phyloP scores from a whole-genome alignment of 371 early-diverging fungal genomes.

The Mucor irregularis region DNA sequence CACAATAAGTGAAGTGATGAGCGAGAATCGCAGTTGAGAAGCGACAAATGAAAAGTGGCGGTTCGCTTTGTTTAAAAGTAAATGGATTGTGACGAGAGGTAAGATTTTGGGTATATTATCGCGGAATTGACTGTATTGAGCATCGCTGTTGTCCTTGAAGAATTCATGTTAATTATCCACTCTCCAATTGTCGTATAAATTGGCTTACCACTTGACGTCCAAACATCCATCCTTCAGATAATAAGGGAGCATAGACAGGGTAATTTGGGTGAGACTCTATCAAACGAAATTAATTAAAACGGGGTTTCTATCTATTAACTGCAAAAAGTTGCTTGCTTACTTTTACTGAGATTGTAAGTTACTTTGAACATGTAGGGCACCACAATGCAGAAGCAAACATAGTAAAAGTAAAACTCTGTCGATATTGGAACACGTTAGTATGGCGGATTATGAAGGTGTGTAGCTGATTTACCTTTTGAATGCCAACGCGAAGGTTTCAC shows the following conservation, averaged over 20 bases:
- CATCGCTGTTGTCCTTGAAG: conserved; percentile 79
- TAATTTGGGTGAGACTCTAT: conserved; percentile 59
- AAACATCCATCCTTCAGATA: conserved; percentile 72
- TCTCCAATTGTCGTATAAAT: conserved; percentile 2
- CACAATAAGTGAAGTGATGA: conserved; percentile 64
- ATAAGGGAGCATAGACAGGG: conserved; percentile 45
- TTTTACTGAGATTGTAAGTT: conserved; percentile 60
- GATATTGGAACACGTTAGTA: not conserved
- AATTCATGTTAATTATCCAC: not conserved
- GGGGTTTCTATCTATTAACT: conserved; percentile 42
- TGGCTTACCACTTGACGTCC: conserved; percentile 62
- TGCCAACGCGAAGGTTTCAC: conserved; percentile 33
- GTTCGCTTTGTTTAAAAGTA: conserved; percentile 50
- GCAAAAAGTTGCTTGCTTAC: conserved; percentile 32
- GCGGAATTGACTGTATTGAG: conserved; percentile 81
- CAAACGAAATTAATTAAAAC: conserved; percentile 61
- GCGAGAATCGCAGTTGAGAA: conserved; percentile 38
- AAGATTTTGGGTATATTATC: conserved; percentile 68
- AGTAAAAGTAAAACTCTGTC: conserved; percentile 76
- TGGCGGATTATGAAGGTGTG: not conserved
- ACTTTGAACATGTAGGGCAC: conserved; percentile 71
- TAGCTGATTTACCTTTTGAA: conserved; percentile 34
- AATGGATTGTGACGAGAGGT: conserved; percentile 49
- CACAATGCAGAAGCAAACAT: conserved; percentile 54
- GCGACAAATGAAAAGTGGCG: conserved; percentile 14